Conservation (phyloP, 192 early-diverging fungal species). For the Entomortierella lignicola region DNA sequence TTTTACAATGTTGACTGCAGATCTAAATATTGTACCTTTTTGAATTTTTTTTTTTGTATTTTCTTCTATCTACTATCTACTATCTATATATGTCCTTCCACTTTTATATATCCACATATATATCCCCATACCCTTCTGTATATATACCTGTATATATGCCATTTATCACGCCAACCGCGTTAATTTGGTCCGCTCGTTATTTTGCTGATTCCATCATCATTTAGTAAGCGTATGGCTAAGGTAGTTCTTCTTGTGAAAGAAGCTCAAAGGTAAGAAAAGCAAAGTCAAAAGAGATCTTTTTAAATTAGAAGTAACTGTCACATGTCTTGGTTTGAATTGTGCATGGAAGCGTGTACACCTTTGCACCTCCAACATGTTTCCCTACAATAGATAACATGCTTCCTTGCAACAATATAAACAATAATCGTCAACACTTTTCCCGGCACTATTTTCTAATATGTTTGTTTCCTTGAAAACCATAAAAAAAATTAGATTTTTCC, state of each 20-base stretch:
- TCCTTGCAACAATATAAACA: too few relatives aligned
- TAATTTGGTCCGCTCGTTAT: slow-evolving; percentile 30
- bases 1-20: slow-evolving; percentile 7
- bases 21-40: slow-evolving; percentile 17
- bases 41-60: slow-evolving; percentile 8
- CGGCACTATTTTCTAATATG: too few relatives aligned
- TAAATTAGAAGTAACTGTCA: too few relatives aligned
- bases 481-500: slow-evolving; percentile 84
- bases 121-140: too few relatives aligned
- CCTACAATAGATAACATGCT: too few relatives aligned
- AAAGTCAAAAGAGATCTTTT: too few relatives aligned
- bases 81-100: slow-evolving; percentile 2
- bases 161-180: slow-evolving; percentile 2
- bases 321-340: too few relatives aligned
- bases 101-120: neutral
- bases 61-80: neutral
- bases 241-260: slow-evolving; percentile 62
- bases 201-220: neutral
- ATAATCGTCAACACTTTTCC: too few relatives aligned
- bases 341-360: too few relatives aligned
- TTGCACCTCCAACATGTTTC: too few relatives aligned
- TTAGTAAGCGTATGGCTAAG: slow-evolving; percentile 63
- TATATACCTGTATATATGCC: neutral
- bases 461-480: too few relatives aligned
- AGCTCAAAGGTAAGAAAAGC: slow-evolving; percentile 59